Conservation (phyloP, 345 rosid genomes). For the Gossypioides kirkii region DNA sequence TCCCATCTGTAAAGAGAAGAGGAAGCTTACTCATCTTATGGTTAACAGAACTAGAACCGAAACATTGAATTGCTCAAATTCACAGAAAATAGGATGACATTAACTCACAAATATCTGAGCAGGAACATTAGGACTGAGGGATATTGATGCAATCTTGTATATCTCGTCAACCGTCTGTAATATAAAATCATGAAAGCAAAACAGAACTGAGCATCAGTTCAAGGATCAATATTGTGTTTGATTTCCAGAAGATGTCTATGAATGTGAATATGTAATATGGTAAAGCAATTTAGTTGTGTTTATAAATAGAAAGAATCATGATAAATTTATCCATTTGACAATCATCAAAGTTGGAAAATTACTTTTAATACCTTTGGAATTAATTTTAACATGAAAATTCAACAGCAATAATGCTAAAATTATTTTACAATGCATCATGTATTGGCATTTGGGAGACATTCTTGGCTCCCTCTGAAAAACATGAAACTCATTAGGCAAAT, state of each 20-base stretch:
- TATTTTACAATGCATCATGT: background rate
- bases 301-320: background rate
- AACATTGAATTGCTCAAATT: conserved; percentile 6
- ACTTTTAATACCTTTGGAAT: background rate
- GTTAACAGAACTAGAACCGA: background rate
- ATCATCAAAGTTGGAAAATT: background rate
- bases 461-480: background rate
- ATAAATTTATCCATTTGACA: background rate
- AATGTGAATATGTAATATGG: background rate
- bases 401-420: background rate
- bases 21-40: background rate
- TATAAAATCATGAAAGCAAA: conserved; percentile 17
- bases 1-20: conserved; percentile 66
- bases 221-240: conserved; percentile 12
- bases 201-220: background rate
- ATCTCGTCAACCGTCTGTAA: conserved; percentile 92
- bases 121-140: conserved; percentile 95
- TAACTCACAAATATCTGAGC: conserved; percentile 94
- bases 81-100: conserved; percentile 2
- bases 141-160: conserved; percentile 82
- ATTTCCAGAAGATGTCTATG: background rate
- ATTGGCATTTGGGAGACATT: conserved; percentile 12
- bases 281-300: background rate
- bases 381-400: background rate
- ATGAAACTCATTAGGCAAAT: background rate